Conservation (phyloP, 176 grass and related monocot genomes). For the Cenchrus fungigraminus region DNA sequence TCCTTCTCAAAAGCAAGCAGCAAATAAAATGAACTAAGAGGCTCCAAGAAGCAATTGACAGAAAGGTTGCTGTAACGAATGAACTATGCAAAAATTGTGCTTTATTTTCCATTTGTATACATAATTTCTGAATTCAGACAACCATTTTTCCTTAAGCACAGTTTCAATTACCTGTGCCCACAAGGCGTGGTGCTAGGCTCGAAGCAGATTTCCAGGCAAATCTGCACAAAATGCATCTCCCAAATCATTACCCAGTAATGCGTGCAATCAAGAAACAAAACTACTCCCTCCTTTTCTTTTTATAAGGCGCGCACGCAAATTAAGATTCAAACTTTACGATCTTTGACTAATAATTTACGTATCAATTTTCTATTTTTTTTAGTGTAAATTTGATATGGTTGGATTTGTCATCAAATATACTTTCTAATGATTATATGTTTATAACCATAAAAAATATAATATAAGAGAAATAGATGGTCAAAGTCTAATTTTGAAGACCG, state of each 20-base stretch:
- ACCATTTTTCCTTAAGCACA: background rate
- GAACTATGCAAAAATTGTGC: background rate
- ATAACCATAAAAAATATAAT: no score
- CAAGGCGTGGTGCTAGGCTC: constrained; percentile 38
- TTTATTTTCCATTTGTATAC: background rate
- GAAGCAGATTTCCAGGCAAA: constrained; percentile 93
- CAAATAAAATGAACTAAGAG: background rate
- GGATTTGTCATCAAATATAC: no score
- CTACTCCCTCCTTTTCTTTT: no score
- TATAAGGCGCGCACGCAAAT: no score
- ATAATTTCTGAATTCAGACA: background rate
- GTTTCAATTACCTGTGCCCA: constrained; percentile 33
- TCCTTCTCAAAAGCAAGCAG: background rate
- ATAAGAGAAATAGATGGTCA: no score
- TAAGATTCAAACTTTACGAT: no score
- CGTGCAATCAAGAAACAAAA: background rate
- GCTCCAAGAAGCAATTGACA: background rate
- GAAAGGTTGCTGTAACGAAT: background rate
- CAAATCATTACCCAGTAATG: constrained; percentile 23
- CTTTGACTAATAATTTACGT: no score
- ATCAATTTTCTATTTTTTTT: no score
- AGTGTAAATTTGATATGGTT: no score
- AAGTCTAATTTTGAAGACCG: no score
- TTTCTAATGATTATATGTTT: no score
- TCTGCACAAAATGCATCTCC: constrained; percentile 44